Evolutionary conservation across 2,329 filamentous ascomycete genomes (phyloP).

Genomic region (Colletotrichum orbiculare): DNA sequence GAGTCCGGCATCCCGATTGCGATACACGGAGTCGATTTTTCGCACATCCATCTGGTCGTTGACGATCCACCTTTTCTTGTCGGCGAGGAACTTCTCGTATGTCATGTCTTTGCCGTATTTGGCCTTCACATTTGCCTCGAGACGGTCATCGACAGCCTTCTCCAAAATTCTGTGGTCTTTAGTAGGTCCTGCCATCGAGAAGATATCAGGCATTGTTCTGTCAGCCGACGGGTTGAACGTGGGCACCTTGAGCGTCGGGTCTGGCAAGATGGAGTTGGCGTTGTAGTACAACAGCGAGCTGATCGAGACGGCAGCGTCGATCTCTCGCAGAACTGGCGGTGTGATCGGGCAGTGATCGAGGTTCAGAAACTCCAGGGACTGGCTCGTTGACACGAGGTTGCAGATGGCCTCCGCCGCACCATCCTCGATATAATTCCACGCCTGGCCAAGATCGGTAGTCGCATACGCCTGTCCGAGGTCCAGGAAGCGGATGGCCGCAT

Average conservation of each 20-base stretch:
- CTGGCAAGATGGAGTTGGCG: constrained; percentile 50
- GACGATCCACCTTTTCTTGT: constrained; percentile 53
- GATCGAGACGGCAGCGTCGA: constrained; percentile 45
- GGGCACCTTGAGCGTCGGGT: constrained; percentile 37
- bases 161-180: constrained; percentile 37
- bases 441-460: constrained; percentile 57
- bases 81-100: constrained; percentile 46
- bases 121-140: constrained; percentile 45
- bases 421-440: constrained; percentile 60
- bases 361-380: constrained; percentile 53
- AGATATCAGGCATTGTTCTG: constrained; percentile 21
- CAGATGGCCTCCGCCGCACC: constrained; percentile 46
- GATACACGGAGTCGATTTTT: constrained; percentile 57
- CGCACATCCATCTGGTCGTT: constrained; percentile 53
- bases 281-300: constrained; percentile 51
- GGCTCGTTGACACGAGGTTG: constrained; percentile 46
- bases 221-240: constrained; percentile 45
- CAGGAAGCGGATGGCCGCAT: constrained; percentile 50
- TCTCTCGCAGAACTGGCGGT: constrained; percentile 40
- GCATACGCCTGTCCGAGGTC: constrained; percentile 59
- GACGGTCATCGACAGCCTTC: constrained; percentile 44
- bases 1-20: constrained; percentile 52
- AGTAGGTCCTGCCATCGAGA: constrained; percentile 10
- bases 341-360: constrained; percentile 52
- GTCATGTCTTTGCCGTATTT: constrained; percentile 45